These are phyloP conservation scores for Glaciozyma antarctica DNA, from an alignment of 768 basidiomycete species.

Conservation along the genomic window DNA sequence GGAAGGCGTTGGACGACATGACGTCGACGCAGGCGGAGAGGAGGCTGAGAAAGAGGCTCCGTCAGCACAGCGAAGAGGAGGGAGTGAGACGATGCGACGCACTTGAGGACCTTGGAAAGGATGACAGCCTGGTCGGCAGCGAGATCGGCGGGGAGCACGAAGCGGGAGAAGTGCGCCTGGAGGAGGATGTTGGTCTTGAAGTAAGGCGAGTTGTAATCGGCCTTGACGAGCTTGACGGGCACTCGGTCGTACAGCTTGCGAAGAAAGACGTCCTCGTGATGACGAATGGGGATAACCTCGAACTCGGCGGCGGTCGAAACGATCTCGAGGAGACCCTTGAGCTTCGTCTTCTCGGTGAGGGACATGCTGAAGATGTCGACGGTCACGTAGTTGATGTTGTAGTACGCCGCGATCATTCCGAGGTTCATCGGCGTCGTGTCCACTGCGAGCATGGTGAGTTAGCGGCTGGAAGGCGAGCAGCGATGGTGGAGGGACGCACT, in stretches of 20 bases:
- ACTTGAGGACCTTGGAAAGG: conserved; percentile 77
- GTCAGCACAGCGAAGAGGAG: neutral
- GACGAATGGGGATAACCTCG: conserved; percentile 85
- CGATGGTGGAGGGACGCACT: conserved; percentile 5
- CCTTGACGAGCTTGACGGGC: conserved; percentile 73
- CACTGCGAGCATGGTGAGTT: conserved; percentile 12
- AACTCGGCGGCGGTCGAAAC: conserved; percentile 96
- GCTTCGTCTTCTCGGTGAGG: conserved; percentile 88
- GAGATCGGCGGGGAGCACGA: conserved; percentile 84
- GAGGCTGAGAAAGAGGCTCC: conserved; percentile 18
- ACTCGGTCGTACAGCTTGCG: conserved; percentile 67
- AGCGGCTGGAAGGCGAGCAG: conserved; percentile 29
- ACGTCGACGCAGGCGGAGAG: conserved; percentile 88
- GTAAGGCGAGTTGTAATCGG: conserved; percentile 85
- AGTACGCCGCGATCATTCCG: conserved; percentile 97
- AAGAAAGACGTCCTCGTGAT: conserved; percentile 58
- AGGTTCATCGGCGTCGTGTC: conserved; percentile 63
- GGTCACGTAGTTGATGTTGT: conserved; percentile 67
- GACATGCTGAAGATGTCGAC: conserved; percentile 95
- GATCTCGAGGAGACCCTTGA: conserved; percentile 92
- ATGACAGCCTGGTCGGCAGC: conserved; percentile 82
- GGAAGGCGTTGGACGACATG: conserved; percentile 92
- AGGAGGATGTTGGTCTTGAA: conserved; percentile 97
- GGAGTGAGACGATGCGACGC: neutral
- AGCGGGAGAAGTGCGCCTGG: conserved; percentile 90